Evolutionary conservation across 345 rosid species (phyloP), one percentile per base, ranked within the genome.

Genomic region (Populus deltoides): DNA sequence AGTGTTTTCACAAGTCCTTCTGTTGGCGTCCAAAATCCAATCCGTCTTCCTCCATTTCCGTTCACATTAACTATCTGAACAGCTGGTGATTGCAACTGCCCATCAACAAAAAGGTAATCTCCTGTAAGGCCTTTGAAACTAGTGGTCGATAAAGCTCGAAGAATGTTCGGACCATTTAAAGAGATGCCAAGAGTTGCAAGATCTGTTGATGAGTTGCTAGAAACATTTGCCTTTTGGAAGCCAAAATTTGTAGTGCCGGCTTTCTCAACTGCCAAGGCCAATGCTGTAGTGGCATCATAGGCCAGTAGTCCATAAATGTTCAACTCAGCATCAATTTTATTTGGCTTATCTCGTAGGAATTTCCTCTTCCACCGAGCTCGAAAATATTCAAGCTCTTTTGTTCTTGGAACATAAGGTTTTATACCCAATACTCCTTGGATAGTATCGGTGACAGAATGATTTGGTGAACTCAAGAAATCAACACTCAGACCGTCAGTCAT

Each of bases 361-460:
- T 73, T 79, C 53, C 66, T 51, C 53, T 84, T 82, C 86, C 86
- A 86, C 72, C 81, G 68, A 68, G 29, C 55, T 2, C 66, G 61
- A 71, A 86, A 86, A 59, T 31, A 25, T 70, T 53, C 65, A 2
- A 86, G 29, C 57, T 79, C 75, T 53, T 4, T 59, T 15, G 89
- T 72, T 8, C 2, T 63, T 4, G 75, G 80, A 68, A 77, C 59
- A 59, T 86, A 77, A 65, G 89, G 55, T 36, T 25, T 72, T 1
- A 86, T 74, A 0, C 87, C 85, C 38, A 86, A 25, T 9, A 79
- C 86, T 6, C 89, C 87, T 59, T 84, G 86, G 86, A 87, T 85
- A 6, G 85, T 77, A 63, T 83, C 81, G 31, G 81, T 25, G 16
- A 65, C 75, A 0, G 49, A 0, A 13, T 74, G n/a, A 43, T 51